phyloP scores from a whole-genome alignment of 768 basidiomycete species.

The Trametes cubensis region DNA sequence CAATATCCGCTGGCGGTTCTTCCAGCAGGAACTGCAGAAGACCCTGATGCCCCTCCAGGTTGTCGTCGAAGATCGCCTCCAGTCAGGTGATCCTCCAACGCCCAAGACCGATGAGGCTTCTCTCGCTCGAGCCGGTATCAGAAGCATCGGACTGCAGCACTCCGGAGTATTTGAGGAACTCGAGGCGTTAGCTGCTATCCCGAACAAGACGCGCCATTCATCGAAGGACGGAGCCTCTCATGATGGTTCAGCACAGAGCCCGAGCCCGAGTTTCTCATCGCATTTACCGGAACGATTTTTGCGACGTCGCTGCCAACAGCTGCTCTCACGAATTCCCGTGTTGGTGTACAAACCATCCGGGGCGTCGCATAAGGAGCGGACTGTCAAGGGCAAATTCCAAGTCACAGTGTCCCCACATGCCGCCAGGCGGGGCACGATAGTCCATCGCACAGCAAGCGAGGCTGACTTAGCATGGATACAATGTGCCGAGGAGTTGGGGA shows the following conservation, averaged over 20 bases:
- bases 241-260: background rate
- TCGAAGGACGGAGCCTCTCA: background rate
- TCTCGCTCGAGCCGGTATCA: slow-evolving; percentile 34
- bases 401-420: slow-evolving; percentile 39
- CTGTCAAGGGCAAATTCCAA: slow-evolving; percentile 28
- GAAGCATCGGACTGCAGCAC: slow-evolving; percentile 47
- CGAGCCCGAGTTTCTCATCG: slow-evolving; percentile 8
- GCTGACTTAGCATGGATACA: slow-evolving; percentile 43
- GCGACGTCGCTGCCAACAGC: slow-evolving; percentile 55
- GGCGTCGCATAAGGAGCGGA: background rate
- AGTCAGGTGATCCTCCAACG: background rate
- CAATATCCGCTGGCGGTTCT: slow-evolving; percentile 73
- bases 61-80: slow-evolving; percentile 27
- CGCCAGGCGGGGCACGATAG: slow-evolving; percentile 20
- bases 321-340: slow-evolving; percentile 64
- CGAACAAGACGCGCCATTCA: slow-evolving; percentile 25
- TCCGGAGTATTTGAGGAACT: slow-evolving; percentile 48
- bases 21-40: slow-evolving; percentile 54
- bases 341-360: slow-evolving; percentile 40
- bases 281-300: slow-evolving; percentile 35
- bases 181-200: slow-evolving; percentile 45
- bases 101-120: slow-evolving; percentile 18
- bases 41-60: slow-evolving; percentile 63
- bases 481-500: slow-evolving; percentile 18
- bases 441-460: slow-evolving; percentile 29